Percentiles rank a stretch among this genome's conserved stretches.
These are phyloP conservation scores for Phlebiopsis flavidoalba DNA, from an alignment of 768 basidiomycete species.

Conservation along the genomic window DNA sequence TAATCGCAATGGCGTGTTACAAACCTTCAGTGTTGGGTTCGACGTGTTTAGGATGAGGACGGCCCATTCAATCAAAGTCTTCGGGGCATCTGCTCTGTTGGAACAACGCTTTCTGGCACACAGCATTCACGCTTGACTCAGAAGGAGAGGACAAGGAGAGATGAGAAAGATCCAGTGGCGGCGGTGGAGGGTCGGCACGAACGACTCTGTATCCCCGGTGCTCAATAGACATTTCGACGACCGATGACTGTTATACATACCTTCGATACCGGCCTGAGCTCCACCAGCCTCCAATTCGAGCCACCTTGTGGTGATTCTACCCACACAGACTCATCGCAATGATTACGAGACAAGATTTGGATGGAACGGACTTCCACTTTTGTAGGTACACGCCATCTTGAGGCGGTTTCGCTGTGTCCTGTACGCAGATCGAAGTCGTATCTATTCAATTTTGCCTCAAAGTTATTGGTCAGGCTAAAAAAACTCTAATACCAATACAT, in stretches of 20 bases:
- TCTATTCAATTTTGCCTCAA: conserved; percentile 25
- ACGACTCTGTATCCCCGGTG: conserved; percentile 40
- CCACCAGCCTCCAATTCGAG: conserved; percentile 57
- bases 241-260: conserved; percentile 31
- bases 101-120: conserved; percentile 42
- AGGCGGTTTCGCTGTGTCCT: conserved; percentile 65
- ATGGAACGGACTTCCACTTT: conserved; percentile 45
- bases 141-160: conserved; percentile 14
- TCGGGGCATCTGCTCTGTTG: conserved; percentile 44
- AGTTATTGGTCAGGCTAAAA: too few species aligned
- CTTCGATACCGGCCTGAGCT: conserved; percentile 69
- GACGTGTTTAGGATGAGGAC: conserved; percentile 74
- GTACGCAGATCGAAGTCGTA: conserved; percentile 72
- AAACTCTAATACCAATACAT: conserved; percentile 8
- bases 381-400: conserved; percentile 63
- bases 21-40: conserved; percentile 59
- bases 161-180: conserved; percentile 21
- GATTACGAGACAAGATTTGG: conserved; percentile 23
- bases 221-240: too few species aligned
- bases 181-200: conserved; percentile 63
- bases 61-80: conserved; percentile 74
- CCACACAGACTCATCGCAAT: conserved; percentile 45
- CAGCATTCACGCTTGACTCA: background rate
- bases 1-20: background rate
- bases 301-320: conserved; percentile 53